Evolutionary conservation across 345 rosid genomes (phyloP), one percentile per base, ranked within the genome.

Genomic region (Heritiera littoralis): DNA sequence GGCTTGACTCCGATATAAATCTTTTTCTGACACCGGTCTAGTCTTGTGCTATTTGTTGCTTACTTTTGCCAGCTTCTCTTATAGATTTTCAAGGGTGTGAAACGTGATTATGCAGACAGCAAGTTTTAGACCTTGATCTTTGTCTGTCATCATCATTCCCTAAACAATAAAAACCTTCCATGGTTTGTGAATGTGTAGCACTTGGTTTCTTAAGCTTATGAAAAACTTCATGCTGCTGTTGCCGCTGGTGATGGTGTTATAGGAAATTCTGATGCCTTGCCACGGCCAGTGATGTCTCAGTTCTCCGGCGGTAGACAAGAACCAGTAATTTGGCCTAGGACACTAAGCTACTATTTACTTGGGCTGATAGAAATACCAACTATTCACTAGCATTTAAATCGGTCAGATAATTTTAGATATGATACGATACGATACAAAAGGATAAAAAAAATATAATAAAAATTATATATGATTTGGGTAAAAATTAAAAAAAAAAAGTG

Each of bases 1-100:
- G 97, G 97, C 60, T 83, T 92, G 85, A 92, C 97, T 67, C 97
- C 92, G 32, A 11, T 85, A 3, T 69, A 54, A 66, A 52, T 67
- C 63, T 13, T 58, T 38, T 10, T 10, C n/a, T 12, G 35, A 48
- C 51, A 54, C 49, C 63, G 9, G 60, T 28, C 41, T 75, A 54
- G 74, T 72, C 55, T 13, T 80, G 78, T 30, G 65, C 59, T 41
- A 20, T 66, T 74, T 52, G 83, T 75, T 32, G 72, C 82, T 64
- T 83, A 79, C 70, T 40, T 81, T 81, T 58, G 32, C 72, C 79
- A 71, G 67, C 73, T 67, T 72, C 77, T 77, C 75, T 43, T 66
- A 28, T 56, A 71, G 82, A 75, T 83, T 72, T 72, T 72, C 48
- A 32, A 32, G 59, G 6, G 28, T 65, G 80, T 78, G 63, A 70